These are phyloP conservation scores for Myochromella boudieri DNA, from an alignment of 768 basidiomycete species.

Conservation along the genomic window DNA sequence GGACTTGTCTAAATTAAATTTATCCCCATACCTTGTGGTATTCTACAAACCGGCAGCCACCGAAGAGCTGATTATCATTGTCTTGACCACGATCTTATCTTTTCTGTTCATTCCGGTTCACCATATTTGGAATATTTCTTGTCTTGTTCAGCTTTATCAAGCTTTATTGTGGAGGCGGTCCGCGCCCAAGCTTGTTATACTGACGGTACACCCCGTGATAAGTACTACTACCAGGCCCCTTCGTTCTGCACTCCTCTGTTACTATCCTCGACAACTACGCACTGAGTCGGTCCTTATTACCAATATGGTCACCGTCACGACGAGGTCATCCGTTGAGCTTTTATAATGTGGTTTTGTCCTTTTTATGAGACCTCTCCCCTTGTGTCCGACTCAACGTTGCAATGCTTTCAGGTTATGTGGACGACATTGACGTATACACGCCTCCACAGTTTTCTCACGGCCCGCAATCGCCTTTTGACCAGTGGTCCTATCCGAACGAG, in stretches of 20 bases:
- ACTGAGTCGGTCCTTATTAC: slow-evolving; percentile 3
- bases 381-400: background rate
- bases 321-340: background rate
- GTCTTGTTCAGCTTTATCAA: background rate
- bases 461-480: background rate
- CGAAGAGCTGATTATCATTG: too few species aligned
- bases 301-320: slow-evolving; percentile 7
- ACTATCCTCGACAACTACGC: background rate
- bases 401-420: slow-evolving; percentile 6
- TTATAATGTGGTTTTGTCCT: background rate
- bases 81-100: too few species aligned
- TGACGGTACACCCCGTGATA: background rate
- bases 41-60: too few species aligned
- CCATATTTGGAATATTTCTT: too few species aligned
- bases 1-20: too few species aligned
- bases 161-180: background rate
- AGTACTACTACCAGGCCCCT: background rate
- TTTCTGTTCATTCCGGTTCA: too few species aligned
- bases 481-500: background rate
- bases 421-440: background rate
- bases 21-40: too few species aligned
- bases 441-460: background rate
- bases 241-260: slow-evolving; percentile 3
- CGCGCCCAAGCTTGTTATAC: slow-evolving; percentile 1
- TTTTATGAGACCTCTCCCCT: background rate